A percentile compares a stretch with the other conserved stretches of the same genome.
Conservation (phyloP, 768 basidiomycete species). For the Epithele typhae region DNA sequence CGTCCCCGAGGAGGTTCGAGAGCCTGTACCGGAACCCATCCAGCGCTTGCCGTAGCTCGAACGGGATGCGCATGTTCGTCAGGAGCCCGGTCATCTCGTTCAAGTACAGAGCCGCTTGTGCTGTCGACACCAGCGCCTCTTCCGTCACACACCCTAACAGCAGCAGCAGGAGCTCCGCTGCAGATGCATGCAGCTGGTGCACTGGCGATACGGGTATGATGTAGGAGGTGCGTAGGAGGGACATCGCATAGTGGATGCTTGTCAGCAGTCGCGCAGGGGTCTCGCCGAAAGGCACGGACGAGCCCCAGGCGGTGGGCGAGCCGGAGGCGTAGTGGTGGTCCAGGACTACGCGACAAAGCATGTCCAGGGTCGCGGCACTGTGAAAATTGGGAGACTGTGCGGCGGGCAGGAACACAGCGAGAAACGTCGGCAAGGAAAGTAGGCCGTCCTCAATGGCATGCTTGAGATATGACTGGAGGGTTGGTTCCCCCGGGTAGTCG, state of each 20-base stretch:
- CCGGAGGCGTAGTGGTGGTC: constrained; percentile 61
- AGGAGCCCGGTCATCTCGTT: constrained; percentile 51
- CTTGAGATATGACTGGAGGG: constrained; percentile 62
- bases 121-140: constrained; percentile 54
- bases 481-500: constrained; percentile 65
- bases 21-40: constrained; percentile 56
- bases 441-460: constrained; percentile 52
- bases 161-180: constrained; percentile 60
- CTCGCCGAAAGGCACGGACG: constrained; percentile 48
- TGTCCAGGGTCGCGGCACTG: constrained; percentile 60
- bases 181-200: constrained; percentile 53
- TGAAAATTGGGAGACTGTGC: constrained; percentile 63
- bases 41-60: constrained; percentile 49
- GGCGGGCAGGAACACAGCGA: constrained; percentile 63
- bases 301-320: constrained; percentile 42
- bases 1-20: constrained; percentile 60
- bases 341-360: constrained; percentile 62
- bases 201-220: constrained; percentile 48
- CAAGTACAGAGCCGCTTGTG: constrained; percentile 49
- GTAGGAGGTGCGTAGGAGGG: constrained; percentile 53
- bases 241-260: constrained; percentile 57
- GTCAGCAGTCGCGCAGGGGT: constrained; percentile 45
- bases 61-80: constrained; percentile 47
- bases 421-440: constrained; percentile 55
- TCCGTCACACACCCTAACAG: constrained; percentile 59